Evolutionary conservation across 192 early-diverging fungal genomes (phyloP).

Genomic region (Allomyces macrogynus): DNA sequence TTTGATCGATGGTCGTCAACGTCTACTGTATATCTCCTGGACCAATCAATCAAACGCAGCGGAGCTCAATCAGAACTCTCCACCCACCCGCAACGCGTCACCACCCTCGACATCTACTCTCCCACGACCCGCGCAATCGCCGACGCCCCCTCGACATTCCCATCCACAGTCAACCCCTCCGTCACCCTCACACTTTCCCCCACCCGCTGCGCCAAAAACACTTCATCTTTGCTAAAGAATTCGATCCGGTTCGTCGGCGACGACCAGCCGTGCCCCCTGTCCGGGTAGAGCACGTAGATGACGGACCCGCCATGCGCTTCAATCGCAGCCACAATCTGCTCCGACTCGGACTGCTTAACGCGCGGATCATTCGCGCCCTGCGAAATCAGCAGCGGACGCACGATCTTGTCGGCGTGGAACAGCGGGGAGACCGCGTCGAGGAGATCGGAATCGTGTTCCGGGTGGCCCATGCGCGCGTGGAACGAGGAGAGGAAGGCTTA

Average conservation of each 20-base stretch:
- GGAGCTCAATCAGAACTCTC: no score
- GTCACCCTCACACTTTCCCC: not conserved
- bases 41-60: no score
- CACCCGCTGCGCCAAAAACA: conserved; percentile 12
- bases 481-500: conserved; percentile 5
- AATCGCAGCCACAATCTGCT: conserved; percentile 18
- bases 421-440: conserved; percentile 10
- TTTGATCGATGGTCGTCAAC: no score
- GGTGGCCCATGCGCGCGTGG: conserved; percentile 11
- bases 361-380: conserved; percentile 20
- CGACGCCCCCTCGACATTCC: not conserved
- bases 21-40: no score
- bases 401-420: conserved; percentile 14
- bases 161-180: not conserved
- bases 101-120: not conserved
- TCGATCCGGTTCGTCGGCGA: conserved; percentile 16
- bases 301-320: conserved; percentile 10
- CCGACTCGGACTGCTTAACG: conserved; percentile 19
- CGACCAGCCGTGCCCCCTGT: conserved; percentile 20
- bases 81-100: no score
- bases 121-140: not conserved
- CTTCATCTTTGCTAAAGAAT: conserved; percentile 11
- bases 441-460: conserved; percentile 14
- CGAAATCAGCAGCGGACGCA: conserved; percentile 14
- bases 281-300: conserved; percentile 14